phyloP scores from a whole-genome alignment of 805 yeast species.

The Hagleromyces aurorensis region DNA sequence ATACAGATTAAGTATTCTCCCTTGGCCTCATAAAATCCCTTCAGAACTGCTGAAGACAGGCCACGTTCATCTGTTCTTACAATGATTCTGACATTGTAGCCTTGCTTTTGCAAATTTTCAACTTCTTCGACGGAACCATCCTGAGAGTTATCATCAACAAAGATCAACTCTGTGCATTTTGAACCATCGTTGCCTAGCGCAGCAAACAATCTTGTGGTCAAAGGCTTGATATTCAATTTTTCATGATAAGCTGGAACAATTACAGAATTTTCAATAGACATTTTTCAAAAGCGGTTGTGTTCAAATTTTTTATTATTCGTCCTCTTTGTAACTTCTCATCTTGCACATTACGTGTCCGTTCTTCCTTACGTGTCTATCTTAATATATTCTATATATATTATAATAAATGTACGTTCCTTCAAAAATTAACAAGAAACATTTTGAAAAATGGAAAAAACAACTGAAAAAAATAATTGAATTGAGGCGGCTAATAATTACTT shows the following conservation, averaged over 20 bases:
- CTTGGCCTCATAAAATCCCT: slow-evolving; percentile 40
- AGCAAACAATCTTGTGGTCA: slow-evolving; percentile 41
- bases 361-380: no score
- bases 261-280: slow-evolving; percentile 35
- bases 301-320: no score
- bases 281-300: slow-evolving; percentile 6
- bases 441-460: no score
- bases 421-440: no score
- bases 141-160: slow-evolving; percentile 44
- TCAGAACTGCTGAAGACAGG: slow-evolving; percentile 41
- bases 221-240: slow-evolving; percentile 40
- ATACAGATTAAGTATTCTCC: slow-evolving; percentile 43
- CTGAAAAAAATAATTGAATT: no score
- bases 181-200: slow-evolving; percentile 39
- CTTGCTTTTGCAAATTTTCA: slow-evolving; percentile 36
- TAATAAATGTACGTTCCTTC: no score
- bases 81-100: slow-evolving; percentile 41
- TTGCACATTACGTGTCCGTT: no score
- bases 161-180: slow-evolving; percentile 39
- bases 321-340: no score
- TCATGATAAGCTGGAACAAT: slow-evolving; percentile 47
- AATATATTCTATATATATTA: no score
- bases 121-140: slow-evolving; percentile 49
- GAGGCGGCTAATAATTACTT: no score
- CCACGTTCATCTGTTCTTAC: slow-evolving; percentile 47